Evolutionary conservation across 805 yeast species (phyloP), one percentile per base, ranked within the genome.

Genomic region (Candida odintsovae): DNA sequence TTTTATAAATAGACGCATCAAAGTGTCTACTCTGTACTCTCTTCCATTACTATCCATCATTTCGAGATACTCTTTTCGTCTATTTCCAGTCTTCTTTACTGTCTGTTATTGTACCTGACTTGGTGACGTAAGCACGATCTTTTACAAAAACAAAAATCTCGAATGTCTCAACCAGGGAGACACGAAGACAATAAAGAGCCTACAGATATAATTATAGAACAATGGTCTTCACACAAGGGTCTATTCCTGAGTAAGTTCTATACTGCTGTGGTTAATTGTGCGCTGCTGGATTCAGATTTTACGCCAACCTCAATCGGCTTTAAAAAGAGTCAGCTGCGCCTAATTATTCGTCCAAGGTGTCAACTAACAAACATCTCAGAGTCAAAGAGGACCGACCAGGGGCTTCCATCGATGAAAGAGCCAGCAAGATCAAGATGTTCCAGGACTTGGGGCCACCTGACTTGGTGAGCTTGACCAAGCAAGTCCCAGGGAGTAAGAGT

Each of bases 401-500:
- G 1, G 68, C 75, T 20, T 80, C 89, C 11, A 60, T 85, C 40
- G 75, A 76, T 44, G 89, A 83, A 58, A 71, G 95, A 55, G 77
- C 85, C 3, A 64, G 76, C 33, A 75, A 84, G 53, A 65, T 86
- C 40, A 73, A 73, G 41, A 69, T 77, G 37, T 79, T 84, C 50
- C 70, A 65, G 45, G 90, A 85, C 50, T 63, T 86, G 47, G 95
- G 95, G 0, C 87, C 90, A 1, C 85, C 89, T 3, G 95, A 86
- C 62, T 67, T 86, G 48, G 80, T 82, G 7, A 80, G 72, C 51
- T 57, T 77, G 29, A 63, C 74, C n/a, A 73, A 72, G 50, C 47
- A 49, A 12, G 86, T 90, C n/a, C 11, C 86, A 84, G 36, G 89
- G 78, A 65, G 66, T 77, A 63, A 77, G 80, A 46, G 39, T 13